Evolutionary conservation across 2,329 filamentous ascomycete species (phyloP).

Genomic region (Thelonectria discophora): DNA sequence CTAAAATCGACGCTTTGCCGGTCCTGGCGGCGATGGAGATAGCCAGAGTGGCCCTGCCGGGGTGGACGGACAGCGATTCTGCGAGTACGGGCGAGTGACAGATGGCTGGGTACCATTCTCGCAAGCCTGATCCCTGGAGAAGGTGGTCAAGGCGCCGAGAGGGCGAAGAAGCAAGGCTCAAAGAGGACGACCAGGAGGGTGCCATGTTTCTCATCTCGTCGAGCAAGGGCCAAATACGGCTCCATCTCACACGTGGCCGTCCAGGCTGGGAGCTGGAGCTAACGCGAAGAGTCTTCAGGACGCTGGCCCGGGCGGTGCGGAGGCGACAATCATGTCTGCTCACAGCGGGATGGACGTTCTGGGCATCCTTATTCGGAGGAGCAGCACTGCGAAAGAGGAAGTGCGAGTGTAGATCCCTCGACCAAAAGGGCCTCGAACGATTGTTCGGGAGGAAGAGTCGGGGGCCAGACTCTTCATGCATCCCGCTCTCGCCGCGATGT

Average conservation of each 20-base stretch:
- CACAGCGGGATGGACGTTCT: conserved; percentile 11
- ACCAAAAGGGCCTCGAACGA: conserved; percentile 18
- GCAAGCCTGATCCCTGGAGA: conserved; percentile 23
- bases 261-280: conserved; percentile 29
- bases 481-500: neutral
- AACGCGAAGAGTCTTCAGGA: conserved; percentile 28
- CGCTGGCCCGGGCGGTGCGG: conserved; percentile 25
- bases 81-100: conserved; percentile 24
- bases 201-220: conserved; percentile 35
- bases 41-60: conserved; percentile 5
- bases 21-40: conserved; percentile 3
- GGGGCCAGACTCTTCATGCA: conserved; percentile 9
- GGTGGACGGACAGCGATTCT: neutral
- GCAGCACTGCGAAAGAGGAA: conserved; percentile 16
- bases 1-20: conserved; percentile 4
- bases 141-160: conserved; percentile 27
- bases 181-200: conserved; percentile 27
- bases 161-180: conserved; percentile 31
- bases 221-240: conserved; percentile 36
- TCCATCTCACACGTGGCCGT: conserved; percentile 41
- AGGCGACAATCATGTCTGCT: conserved; percentile 15
- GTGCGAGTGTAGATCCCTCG: conserved; percentile 16
- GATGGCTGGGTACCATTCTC: conserved; percentile 18
- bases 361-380: conserved; percentile 4
- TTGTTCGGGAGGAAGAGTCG: conserved; percentile 7